Percentiles rank a stretch among this genome's conserved stretches.
Conservation (phyloP, 768 basidiomycete genomes). For the Lenzites betulinus region DNA sequence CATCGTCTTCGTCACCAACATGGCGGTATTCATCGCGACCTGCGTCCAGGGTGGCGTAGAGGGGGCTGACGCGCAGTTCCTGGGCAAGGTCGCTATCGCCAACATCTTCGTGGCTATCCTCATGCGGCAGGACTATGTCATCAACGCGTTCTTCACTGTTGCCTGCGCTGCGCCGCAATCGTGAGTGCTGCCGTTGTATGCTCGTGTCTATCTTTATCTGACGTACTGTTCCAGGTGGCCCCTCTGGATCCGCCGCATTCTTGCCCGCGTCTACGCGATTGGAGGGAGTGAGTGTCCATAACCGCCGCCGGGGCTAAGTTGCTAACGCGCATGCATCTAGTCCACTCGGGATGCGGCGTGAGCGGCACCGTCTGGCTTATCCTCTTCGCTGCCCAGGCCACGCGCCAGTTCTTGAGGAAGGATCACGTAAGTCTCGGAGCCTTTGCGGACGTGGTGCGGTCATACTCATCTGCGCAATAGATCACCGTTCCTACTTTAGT, state of each 20-base stretch:
- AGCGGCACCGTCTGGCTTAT: constrained; percentile 54
- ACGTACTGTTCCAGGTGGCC: constrained; percentile 44
- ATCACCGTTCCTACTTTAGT: constrained; percentile 48
- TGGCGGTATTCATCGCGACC: constrained; percentile 46
- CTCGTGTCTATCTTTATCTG: not conserved
- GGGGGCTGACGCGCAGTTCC: constrained; percentile 32
- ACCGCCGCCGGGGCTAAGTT: not conserved
- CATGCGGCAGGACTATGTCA: constrained; percentile 50
- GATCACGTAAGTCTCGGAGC: constrained; percentile 34
- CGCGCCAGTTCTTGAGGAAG: constrained; percentile 43
- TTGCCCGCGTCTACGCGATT: constrained; percentile 56
- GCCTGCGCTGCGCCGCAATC: constrained; percentile 49
- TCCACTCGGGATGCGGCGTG: constrained; percentile 56
- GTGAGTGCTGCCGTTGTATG: constrained; percentile 34
- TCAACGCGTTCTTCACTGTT: constrained; percentile 54
- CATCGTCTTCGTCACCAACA: constrained; percentile 49
- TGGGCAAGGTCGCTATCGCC: constrained; percentile 39
- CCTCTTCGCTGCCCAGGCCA: constrained; percentile 50
- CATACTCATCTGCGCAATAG: constrained; percentile 33
- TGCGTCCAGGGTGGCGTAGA: constrained; percentile 36
- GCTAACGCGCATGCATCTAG: constrained; percentile 4
- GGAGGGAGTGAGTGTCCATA: constrained; percentile 43
- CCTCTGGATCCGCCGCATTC: constrained; percentile 49
- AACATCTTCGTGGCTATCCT: constrained; percentile 47
- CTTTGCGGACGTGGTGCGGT: not conserved